phyloP scores from a whole-genome alignment of 805 yeast species.

The Candida pini region DNA sequence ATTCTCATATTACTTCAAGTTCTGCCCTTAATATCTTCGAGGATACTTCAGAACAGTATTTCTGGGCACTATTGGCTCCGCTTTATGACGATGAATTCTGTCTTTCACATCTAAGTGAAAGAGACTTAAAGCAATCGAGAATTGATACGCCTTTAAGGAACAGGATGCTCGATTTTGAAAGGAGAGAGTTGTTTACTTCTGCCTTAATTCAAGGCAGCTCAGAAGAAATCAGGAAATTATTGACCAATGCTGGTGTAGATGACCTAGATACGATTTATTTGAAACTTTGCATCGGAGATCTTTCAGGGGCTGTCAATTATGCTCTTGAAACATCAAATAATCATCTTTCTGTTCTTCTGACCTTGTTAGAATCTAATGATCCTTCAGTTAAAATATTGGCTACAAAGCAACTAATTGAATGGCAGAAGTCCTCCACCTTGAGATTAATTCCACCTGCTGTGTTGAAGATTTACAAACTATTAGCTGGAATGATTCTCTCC shows the following conservation, averaged over 20 bases:
- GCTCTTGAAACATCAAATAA: conserved; percentile 60
- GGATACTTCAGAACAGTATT: conserved; percentile 17
- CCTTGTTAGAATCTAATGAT: conserved; percentile 70
- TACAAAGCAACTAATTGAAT: conserved; percentile 52
- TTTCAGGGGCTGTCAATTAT: conserved; percentile 53
- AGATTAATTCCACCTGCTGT: conserved; percentile 48
- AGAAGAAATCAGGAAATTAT: conserved; percentile 29
- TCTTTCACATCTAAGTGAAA: conserved; percentile 7
- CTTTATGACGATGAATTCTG: conserved; percentile 46
- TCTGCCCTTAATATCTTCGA: conserved; percentile 18
- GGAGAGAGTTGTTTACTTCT: conserved; percentile 40
- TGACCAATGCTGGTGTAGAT: conserved; percentile 26
- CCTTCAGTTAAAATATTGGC: conserved; percentile 53
- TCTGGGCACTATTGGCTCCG: conserved; percentile 57
- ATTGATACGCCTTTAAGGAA: conserved; percentile 6
- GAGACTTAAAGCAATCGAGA: conserved; percentile 4
- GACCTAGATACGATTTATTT: conserved; percentile 47
- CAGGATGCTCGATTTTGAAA: conserved; percentile 21
- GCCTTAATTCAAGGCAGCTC: conserved; percentile 53
- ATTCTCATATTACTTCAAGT: conserved; percentile 26
- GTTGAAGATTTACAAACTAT: conserved; percentile 55
- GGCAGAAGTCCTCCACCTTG: conserved; percentile 45
- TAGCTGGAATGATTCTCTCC: conserved; percentile 45
- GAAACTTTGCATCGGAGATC: conserved; percentile 46
- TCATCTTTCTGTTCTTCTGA: conserved; percentile 65